Evolutionary conservation across 2,329 filamentous ascomycete species (phyloP), one percentile per base, ranked within the genome.

Genomic region (Fusarium nematophilum): DNA sequence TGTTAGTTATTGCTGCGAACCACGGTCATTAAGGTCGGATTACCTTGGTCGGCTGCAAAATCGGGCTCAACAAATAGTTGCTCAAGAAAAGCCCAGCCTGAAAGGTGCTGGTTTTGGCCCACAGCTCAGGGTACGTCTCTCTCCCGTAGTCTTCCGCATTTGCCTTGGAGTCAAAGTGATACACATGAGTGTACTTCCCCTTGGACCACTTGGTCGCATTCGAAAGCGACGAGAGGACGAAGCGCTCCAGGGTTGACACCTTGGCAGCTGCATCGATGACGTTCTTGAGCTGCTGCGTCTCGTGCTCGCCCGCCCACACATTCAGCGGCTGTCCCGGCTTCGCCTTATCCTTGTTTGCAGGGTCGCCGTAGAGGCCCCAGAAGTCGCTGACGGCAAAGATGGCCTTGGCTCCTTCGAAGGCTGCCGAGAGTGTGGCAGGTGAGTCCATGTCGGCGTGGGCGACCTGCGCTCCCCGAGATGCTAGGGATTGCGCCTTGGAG

Each of bases 91-190:
- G 6, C 0, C 66, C 65, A 6, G 63, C 51, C 13, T 65, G 56
- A 3, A 54, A 57, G 2, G 59, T 39, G 17, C 65, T 70, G 3
- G 66, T 69, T 51, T 66, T 70, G 14, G 40, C 31, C 66, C 57
- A 66, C 1, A 70, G 53, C 5, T 49, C 53, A 2, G 66, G 66
- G 1, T 67, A 46, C 1, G 13, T 52, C 5, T 50, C 30, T 5
- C 44, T 50, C 0, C 30, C 59, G 39, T 78, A 78, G 3, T 68
- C 61, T 3, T 63, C 69, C 5, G 68, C 72, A 1, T 65, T 64
- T 5, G 75, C 77, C 57, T 81, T 81, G 10, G 70, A 65, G 33
- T 80, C 75, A 50, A 78, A 79, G 59, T 81, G 77, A 40, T 75
- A 74, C 1, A 79, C 74, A 11, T 70, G 64, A 3, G 50, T 73